Base-by-base conservation (phyloP, 225 moss, liverwort and hornwort genomes). In the Neckera pumila region DNA sequence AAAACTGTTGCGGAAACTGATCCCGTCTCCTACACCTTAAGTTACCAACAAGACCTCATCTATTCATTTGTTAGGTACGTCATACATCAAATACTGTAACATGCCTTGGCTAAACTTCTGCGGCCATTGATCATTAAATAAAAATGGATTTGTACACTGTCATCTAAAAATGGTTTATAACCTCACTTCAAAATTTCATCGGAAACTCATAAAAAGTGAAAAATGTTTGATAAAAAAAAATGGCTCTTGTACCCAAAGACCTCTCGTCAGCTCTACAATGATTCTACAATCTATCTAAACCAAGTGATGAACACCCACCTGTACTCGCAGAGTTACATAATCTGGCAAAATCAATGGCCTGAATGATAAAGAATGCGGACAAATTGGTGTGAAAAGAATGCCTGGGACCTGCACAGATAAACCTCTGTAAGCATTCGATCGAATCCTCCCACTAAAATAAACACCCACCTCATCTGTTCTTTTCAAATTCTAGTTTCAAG, bases 351-450 rank as follows among this genome's bases (percentile, higher is more conserved):
- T 97, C 58, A 98, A 89, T 27, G 98, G 98, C 89, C 98, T 94
- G 90, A 98, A 98, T 61, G 98, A 98, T 61, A 97, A 90, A 49
- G 98, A 98, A 95, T 97, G 98, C 56, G 98, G 98, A 85, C 98
- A 97, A 89, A 98, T 98, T 27, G 98, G 98, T 69, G 98, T 97
- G 86, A 98, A 97, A 78, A 98, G 97, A 86, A 98, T 97, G 65
- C 97, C 96, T 80, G 98, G 97, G 30, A 98, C 98, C 98, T 98
- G 96, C 90, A 93, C 47, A 76, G 45, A 84, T 40, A 86, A 73
- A 75, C 71, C 65, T 58, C 47, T 63, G 58, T 76, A 84, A 86
- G 53, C 54, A 87, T 38, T 90, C 5, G 18, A 61, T 89, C 28
- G 42, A 76, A 61, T 40, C 49, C 76, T 86, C 66, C 17, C 53